Evolutionary conservation across 1,139 yeast genomes (phyloP).

Genomic region (Ogataea hybrid): DNA sequence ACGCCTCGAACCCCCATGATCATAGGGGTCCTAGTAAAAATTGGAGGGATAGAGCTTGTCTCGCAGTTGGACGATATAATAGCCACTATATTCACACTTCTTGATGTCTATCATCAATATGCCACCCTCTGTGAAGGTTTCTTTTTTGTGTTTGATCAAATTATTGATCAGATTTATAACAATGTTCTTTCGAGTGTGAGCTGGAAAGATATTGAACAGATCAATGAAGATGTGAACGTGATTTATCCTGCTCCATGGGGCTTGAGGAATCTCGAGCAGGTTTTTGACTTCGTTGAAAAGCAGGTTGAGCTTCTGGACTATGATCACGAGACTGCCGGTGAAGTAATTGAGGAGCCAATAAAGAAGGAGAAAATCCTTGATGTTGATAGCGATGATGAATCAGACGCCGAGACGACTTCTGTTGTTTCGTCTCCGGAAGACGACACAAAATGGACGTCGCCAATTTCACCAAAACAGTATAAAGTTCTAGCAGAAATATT

Average conservation of each 20-base stretch:
- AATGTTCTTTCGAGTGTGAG: constrained; percentile 35
- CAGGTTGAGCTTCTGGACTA: constrained; percentile 31
- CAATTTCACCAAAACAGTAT: constrained; percentile 60
- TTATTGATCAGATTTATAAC: constrained; percentile 52
- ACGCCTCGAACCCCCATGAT: constrained; percentile 75
- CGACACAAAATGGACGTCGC: constrained; percentile 56
- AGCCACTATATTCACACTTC: constrained; percentile 63
- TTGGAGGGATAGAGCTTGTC: constrained; percentile 67
- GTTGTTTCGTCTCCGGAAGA: constrained; percentile 16
- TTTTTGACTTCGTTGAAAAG: constrained; percentile 40
- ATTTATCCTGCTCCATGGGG: constrained; percentile 56
- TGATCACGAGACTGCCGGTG: constrained; percentile 27
- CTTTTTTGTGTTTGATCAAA: constrained; percentile 65
- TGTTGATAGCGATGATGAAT: constrained; percentile 44
- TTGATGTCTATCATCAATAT: constrained; percentile 87
- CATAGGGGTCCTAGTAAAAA: constrained; percentile 59
- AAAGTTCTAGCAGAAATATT: constrained; percentile 57
- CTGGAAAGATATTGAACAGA: constrained; percentile 22
- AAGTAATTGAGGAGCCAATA: constrained; percentile 21
- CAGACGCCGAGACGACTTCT: constrained; percentile 33
- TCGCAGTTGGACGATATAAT: constrained; percentile 71
- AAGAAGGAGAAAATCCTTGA: constrained; percentile 24
- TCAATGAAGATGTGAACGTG: constrained; percentile 22
- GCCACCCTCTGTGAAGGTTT: constrained; percentile 68
- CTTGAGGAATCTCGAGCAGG: constrained; percentile 38